Evolutionary conservation across 78 protist genomes (phyloP).

Genomic region (Ministeria vibrans): DNA sequence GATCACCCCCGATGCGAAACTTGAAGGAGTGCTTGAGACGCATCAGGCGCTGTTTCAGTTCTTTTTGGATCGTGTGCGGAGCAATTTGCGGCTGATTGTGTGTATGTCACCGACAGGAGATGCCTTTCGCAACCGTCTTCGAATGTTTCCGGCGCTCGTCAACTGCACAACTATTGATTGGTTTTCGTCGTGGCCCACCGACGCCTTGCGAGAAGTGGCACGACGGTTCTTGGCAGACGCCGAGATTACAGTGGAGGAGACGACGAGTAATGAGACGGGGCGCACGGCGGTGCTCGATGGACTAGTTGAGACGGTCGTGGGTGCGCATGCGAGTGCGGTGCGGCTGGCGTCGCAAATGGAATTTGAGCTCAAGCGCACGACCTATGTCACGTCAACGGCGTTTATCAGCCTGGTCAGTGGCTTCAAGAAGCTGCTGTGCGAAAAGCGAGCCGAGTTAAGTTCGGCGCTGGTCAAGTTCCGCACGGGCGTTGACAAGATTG

Average conservation of each 20-base stretch:
- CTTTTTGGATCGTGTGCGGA: slow-evolving; percentile 60
- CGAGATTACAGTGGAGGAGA: slow-evolving; percentile 17
- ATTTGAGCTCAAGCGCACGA: slow-evolving; percentile 29
- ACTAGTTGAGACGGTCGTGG: slow-evolving; percentile 31
- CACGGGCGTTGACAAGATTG: slow-evolving; percentile 61
- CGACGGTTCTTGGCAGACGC: slow-evolving; percentile 21
- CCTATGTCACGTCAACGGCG: slow-evolving; percentile 63
- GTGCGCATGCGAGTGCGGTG: slow-evolving; percentile 23
- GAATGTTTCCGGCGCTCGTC: slow-evolving; percentile 70
- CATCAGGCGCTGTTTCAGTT: slow-evolving; percentile 31
- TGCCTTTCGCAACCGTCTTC: slow-evolving; percentile 46
- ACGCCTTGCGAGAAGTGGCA: slow-evolving; percentile 85
- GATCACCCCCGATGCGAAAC: slow-evolving; percentile 23
- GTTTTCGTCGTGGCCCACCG: slow-evolving; percentile 86
- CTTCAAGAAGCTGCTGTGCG: slow-evolving; percentile 30
- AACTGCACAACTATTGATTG: slow-evolving; percentile 77
- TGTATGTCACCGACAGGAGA: slow-evolving; percentile 56
- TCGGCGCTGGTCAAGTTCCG: slow-evolving; percentile 32
- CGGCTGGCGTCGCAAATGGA: slow-evolving; percentile 23
- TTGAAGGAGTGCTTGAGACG: slow-evolving; percentile 18
- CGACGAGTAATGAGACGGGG: slow-evolving; percentile 21
- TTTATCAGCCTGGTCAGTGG: slow-evolving; percentile 50
- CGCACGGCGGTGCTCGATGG: background rate
- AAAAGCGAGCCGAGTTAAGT: slow-evolving; percentile 35
- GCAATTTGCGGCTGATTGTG: slow-evolving; percentile 45